These are phyloP conservation scores for Elsinoe fawcettii DNA, from an alignment of 2,329 filamentous ascomycete genomes.

Conservation along the genomic window DNA sequence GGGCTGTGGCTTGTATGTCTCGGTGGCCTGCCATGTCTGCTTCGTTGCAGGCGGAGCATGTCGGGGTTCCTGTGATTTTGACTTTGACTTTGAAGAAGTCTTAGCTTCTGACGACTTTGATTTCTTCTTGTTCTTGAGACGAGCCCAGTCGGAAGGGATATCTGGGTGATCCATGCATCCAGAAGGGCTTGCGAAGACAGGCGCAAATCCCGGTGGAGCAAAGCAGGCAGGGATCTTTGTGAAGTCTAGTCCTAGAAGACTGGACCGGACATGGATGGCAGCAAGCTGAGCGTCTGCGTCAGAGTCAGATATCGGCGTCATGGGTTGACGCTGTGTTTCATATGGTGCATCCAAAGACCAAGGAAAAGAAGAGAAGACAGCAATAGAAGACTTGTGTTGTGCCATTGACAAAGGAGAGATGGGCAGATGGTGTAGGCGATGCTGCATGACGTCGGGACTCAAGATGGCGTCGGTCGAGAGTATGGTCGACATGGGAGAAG, in stretches of 20 bases:
- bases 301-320: slow-evolving; percentile 1
- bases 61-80: background rate
- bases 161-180: slow-evolving; percentile 15
- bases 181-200: background rate
- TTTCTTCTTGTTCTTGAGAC: slow-evolving; percentile 8
- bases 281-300: background rate
- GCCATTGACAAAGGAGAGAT: background rate
- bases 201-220: slow-evolving; percentile 1
- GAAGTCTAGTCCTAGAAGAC: slow-evolving; percentile 4
- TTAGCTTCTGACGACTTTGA: background rate
- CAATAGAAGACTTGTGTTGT: background rate
- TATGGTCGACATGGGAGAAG: slow-evolving; percentile 3
- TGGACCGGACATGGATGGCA: background rate
- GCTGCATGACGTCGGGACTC: background rate
- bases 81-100: background rate
- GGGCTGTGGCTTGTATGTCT: background rate
- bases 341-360: slow-evolving; percentile 1
- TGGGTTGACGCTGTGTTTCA: background rate
- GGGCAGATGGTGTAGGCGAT: background rate
- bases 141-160: background rate
- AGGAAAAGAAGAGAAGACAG: background rate
- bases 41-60: background rate
- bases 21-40: background rate
- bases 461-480: background rate
- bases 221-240: slow-evolving; percentile 11